Evolutionary conservation across 371 early-diverging fungal genomes (phyloP), one percentile per base, ranked within the genome.

Genomic region (Rhizopus arrhizus): DNA sequence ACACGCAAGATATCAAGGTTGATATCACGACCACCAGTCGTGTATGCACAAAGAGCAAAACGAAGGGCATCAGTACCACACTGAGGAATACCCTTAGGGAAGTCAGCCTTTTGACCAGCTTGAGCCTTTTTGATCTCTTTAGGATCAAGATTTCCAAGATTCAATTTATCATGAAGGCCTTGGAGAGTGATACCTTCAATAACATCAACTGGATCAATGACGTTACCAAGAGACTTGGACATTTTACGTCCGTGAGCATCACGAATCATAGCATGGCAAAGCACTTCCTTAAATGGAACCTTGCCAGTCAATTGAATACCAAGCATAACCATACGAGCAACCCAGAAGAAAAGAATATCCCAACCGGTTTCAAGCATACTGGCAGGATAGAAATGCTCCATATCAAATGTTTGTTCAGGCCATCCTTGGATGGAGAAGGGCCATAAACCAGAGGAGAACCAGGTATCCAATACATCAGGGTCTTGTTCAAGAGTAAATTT

Each of bases 271-370:
- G 99, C 96, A 74, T 99, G 99, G 73, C 98, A 95, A 75, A 97
- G 91, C 16, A 95, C 92, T 71, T 93, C 88, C 43, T 89, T 85
- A 81, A 99, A 99, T 10, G 99, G 99, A 36, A 93, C 88, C 69
- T 92, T 73, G 28, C 95, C 97, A 5, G 97, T 97, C 58, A 99
- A 78, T 72, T 97, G 92, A 59, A 95, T 88, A 66, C 97, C 94
- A 58, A 99, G 73, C 99, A 99, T 99, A 38, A 99, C 98, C 99
- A 99, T 99, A 65, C 99, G 88, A 4, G 99, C 99, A 40, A 99
- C 99, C 99, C 99, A 99, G 89, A 99, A 99, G 90, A 99, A 99
- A 58, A 99, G 73, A 80, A 99, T 99, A 80, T 99, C 99, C 89
- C 91, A 91, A 15, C 99, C 99, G 57, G 99, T 99, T 79, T 99